These are phyloP conservation scores for Pulveroboletus sp. DNA, from an alignment of 768 basidiomycete species.

Conservation along the genomic window DNA sequence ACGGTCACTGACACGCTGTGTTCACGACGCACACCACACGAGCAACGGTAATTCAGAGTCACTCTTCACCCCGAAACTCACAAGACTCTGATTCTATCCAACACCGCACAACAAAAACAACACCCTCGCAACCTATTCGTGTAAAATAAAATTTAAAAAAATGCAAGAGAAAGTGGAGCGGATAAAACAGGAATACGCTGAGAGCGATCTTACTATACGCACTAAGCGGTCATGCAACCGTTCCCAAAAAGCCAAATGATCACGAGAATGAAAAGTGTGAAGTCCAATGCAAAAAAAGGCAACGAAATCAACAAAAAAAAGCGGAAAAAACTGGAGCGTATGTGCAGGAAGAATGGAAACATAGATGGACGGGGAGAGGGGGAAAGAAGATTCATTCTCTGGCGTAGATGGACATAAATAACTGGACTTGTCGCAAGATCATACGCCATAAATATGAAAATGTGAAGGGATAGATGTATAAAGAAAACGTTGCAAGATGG, in stretches of 20 bases:
- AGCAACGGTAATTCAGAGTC: too few relatives aligned
- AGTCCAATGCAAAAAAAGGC: conserved; percentile 19
- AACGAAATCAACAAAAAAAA: conserved; percentile 2
- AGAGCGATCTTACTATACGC: conserved; percentile 21
- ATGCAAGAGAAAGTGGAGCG: not conserved
- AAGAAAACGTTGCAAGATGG: conserved; percentile 15
- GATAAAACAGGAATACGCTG: conserved; percentile 20
- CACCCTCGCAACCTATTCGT: conserved; percentile 11
- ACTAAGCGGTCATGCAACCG: conserved; percentile 20
- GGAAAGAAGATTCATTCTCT: conserved; percentile 1
- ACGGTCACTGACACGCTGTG: too few relatives aligned
- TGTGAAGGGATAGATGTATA: conserved; percentile 12
- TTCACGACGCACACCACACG: too few relatives aligned
- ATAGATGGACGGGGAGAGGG: not conserved
- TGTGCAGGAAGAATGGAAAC: conserved; percentile 1
- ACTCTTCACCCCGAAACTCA: too few relatives aligned
- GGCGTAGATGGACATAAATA: conserved; percentile 35
- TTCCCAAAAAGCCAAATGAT: conserved; percentile 12
- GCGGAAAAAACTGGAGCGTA: conserved; percentile 3
- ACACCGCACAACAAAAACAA: not conserved
- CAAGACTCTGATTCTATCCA: too few relatives aligned
- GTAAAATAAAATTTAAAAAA: conserved; percentile 18
- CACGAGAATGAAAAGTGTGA: conserved; percentile 1
- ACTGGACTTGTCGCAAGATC: conserved; percentile 18
- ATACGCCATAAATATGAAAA: conserved; percentile 31